Evolutionary conservation across 345 rosid species (phyloP), one percentile per base, ranked within the genome.

Genomic region (Eucalyptus cloeziana): DNA sequence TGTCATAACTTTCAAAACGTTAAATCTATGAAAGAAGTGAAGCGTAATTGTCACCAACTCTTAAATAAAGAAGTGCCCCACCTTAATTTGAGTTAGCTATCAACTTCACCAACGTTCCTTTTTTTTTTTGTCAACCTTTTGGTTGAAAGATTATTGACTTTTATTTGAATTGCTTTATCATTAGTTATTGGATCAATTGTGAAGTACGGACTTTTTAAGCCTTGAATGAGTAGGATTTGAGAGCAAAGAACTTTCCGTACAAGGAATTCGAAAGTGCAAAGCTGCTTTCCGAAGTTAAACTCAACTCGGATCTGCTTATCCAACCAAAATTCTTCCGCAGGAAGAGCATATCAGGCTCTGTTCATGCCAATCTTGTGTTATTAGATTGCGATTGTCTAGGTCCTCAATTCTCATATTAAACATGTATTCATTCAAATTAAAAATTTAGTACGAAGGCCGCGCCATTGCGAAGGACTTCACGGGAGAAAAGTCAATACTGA

Each of bases 21-120:
- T 30, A 56, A 71, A 37, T 4, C 14, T 11, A 37, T 1, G 0
- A 37, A 19, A 19, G 43, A 76, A 5, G 83, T 40, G 5, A 21
- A 3, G 0, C 10, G 3, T n/a, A n/a, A 4, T 3, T 4, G 3
- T 64, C 21, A 7, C 2, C 0, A 17, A 15, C 76, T 64, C 40
- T n/a, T n/a, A 7, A 0, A 4, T 15, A 40, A 76, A 7, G 15
- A 37, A 37, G 27, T 40, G 4, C 85, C 30, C 47, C 47, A 76
- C 47, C 30, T 10, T 76, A 5, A 5, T 40, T 76, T 11, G 47
- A 40, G 9, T 76, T 71, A 21, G 4, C 14, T 37, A 71, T 19
- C 14, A 1, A 69, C 80, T 69, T 19, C 11, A 21, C 83, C 4
- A 21, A 40, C 47, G 10, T 19, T 19, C 19, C 19, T 52, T 52